Base-by-base conservation (phyloP, 2,329 filamentous ascomycete species). In the Hymenoscyphus infarciens region DNA sequence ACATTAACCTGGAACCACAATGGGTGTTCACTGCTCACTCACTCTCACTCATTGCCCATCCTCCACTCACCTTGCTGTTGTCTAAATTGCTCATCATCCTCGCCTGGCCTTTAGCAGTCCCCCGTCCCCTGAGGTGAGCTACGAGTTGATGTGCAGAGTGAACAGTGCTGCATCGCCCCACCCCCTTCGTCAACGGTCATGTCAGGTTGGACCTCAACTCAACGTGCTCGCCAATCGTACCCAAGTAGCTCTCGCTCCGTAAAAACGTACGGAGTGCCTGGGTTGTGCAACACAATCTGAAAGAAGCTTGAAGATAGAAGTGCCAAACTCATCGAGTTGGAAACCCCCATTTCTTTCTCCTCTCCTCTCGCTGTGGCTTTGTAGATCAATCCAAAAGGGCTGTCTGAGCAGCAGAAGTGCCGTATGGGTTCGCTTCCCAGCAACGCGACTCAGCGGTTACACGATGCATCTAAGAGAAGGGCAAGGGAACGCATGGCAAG, bases 401-500 rank as follows among this genome's bases (percentile, higher is more conserved):
- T 22, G 5, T 49, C 42, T 49, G 42, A 22, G 45, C 19, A 49
- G 10, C n/a, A 22, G 10, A 52, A 61, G 39, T 60, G 42, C 61
- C 55, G 53, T 61, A 31, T 55, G 53, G 56, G 39, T 16, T 60
- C 58, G 49, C 49, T 60, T 60, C 45, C 58, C 45, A 38, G 31
- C 10, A 55, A 19, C 19, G 27, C 27, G 33, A 33, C 35, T 16
- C 22, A 53, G 61, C 61, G 61, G 58, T 61, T 63, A 63, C 58
- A 57, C 57, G 53, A 33, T 63, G 61, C 61, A 63, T 57, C 25
- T 11, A 25, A 52, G 19, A 25, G 38, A 49, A 49, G 42, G 42
- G 42, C 42, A 52, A 49, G 42, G 42, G 42, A 49, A 22, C 3
- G 42, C n/a, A 22, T 25, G 7, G 45, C 19, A 52, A 52, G 45